Percentiles rank a stretch among this genome's conserved stretches.
Conservation (phyloP, 805 yeast species). For the Cyberlindnera bimundalis region DNA sequence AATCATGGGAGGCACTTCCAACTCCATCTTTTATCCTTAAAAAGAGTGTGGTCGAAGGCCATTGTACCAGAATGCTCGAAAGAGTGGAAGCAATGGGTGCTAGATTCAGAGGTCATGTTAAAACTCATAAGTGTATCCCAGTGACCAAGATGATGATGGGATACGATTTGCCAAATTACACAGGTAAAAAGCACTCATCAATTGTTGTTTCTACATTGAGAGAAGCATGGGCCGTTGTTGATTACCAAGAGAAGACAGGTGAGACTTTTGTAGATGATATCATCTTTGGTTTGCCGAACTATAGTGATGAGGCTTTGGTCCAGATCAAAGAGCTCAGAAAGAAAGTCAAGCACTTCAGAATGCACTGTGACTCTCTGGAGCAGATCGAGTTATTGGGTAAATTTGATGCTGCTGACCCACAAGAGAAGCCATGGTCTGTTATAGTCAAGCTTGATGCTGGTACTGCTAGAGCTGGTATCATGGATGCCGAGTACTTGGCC, state of each 20-base stretch:
- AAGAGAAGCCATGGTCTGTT: conserved; percentile 49
- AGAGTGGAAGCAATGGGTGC: conserved; percentile 36
- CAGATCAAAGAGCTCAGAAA: conserved; percentile 45
- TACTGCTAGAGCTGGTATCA: conserved; percentile 63
- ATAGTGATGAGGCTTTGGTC: conserved; percentile 42
- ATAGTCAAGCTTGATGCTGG: conserved; percentile 73
- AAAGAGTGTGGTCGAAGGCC: conserved; percentile 34
- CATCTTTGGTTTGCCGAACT: conserved; percentile 58
- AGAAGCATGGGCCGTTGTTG: conserved; percentile 56
- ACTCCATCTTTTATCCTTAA: conserved; percentile 60
- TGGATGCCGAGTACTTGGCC: conserved; percentile 33
- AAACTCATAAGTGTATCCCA: conserved; percentile 68
- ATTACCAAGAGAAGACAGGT: conserved; percentile 28
- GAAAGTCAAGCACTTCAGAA: conserved; percentile 42
- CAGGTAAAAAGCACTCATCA: conserved; percentile 38
- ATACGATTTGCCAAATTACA: conserved; percentile 30
- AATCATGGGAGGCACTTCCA: conserved; percentile 43
- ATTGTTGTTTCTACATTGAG: conserved; percentile 66
- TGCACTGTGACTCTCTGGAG: conserved; percentile 58
- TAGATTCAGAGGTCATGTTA: conserved; percentile 69
- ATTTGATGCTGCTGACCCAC: conserved; percentile 30
- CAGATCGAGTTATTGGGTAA: conserved; percentile 49
- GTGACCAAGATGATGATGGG: conserved; percentile 57
- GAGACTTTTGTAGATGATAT: conserved; percentile 39
- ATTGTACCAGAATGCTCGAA: conserved; percentile 44